These are phyloP conservation scores for Purpureocillium lavendulum DNA, from an alignment of 2,329 filamentous ascomycete genomes.

Conservation along the genomic window DNA sequence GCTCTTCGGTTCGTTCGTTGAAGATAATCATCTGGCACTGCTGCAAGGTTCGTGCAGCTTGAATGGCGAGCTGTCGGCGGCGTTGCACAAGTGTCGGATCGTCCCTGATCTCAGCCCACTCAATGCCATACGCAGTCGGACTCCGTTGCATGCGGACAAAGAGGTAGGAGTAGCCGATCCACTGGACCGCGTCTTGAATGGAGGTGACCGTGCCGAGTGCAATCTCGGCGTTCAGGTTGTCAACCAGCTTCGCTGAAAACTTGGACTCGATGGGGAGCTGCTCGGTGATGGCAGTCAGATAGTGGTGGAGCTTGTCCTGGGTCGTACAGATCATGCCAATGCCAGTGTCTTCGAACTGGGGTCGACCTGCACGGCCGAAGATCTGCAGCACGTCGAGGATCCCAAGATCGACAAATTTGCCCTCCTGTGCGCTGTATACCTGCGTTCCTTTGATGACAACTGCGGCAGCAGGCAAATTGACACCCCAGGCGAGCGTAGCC, in stretches of 20 bases:
- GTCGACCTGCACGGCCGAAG: conserved; percentile 94
- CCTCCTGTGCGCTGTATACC: conserved; percentile 91
- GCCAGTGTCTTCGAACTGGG: conserved; percentile 94
- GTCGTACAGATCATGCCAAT: conserved; percentile 98
- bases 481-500: conserved; percentile 95
- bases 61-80: conserved; percentile 75
- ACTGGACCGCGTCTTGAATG: conserved; percentile 85
- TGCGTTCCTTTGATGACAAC: conserved; percentile 98
- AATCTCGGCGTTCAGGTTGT: conserved; percentile 95
- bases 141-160: conserved; percentile 96
- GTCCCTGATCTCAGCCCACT: conserved; percentile 83
- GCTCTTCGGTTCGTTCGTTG: conserved; percentile 87
- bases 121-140: conserved; percentile 86
- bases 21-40: conserved; percentile 98
- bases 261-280: conserved; percentile 97
- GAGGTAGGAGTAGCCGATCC: conserved; percentile 96
- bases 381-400: conserved; percentile 97
- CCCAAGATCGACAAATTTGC: conserved; percentile 91
- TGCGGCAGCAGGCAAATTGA: conserved; percentile 92
- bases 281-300: conserved; percentile 85
- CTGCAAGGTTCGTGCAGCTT: conserved; percentile 80
- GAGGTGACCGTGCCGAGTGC: conserved; percentile 91
- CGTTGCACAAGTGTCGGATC: conserved; percentile 83
- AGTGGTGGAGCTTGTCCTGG: conserved; percentile 86
- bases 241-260: conserved; percentile 87